Evolutionary conservation across 2,329 filamentous ascomycete genomes (phyloP), one percentile per base, ranked within the genome.

Genomic region (Penicillium italicum): DNA sequence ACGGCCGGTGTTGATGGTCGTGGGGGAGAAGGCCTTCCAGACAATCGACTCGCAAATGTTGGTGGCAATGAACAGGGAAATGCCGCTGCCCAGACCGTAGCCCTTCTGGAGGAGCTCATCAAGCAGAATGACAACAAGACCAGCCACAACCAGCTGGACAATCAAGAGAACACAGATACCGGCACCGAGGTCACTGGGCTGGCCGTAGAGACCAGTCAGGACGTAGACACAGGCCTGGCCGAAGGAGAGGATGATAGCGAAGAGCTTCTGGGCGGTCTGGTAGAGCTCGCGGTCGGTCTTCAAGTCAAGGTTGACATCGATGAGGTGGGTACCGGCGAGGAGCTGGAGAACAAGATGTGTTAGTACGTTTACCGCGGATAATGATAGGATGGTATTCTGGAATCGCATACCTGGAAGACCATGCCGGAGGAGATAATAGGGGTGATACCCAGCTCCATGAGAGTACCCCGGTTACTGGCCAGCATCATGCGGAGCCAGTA

Each of bases 401-500:
- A n/a, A 24, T 49, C 28, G 55, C 72, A 61, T 76, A 80, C 78
- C 78, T 99, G 94, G 86, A 99, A 99, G 72, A 99, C 91, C 94
- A 99, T 99, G 79, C 94, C 94, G 36, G 94, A 97, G 58, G 94
- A 97, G 80, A 99, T 97, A 78, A 99, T 99, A 69, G 95, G 95
- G 24, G 94, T 96, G 69, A 97, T 94, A 82, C 92, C 91, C 80
- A 96, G 74, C 74, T 96, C 92, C 92, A 96, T 96, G 76, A 96
- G 77, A 26, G 92, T 96, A 77, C 92, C 92, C 72, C 92, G 87
- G 78, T 99, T 99, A 88, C 91, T 96, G 73, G 94, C 94, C 85
- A 97, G 86, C 87, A 99, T 97, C 93, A 99, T 97, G 79, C 94
- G 89, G 73, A 99, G 85, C 94, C 94, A 99, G 86, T 99, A 99